Evolutionary conservation across 106 monocot species (phyloP).

Genomic region (Dioscorea alata): DNA sequence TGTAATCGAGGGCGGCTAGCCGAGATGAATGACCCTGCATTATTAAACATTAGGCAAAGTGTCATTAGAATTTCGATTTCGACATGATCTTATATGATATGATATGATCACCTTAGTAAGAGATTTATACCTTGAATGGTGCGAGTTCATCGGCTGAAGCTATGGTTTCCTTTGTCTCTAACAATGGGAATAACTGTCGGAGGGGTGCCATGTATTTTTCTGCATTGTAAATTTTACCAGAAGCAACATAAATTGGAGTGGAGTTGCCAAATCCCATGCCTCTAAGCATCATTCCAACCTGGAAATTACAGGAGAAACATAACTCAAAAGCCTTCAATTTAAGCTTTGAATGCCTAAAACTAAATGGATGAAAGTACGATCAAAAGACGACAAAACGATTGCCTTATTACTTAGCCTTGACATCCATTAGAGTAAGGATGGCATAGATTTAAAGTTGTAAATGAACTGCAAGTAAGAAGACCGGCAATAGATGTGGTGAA

Average conservation of each 20-base stretch:
- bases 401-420: too few relatives aligned
- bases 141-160: constrained; percentile 79
- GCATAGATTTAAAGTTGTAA: too few relatives aligned
- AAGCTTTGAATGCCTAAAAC: too few relatives aligned
- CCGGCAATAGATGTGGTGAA: too few relatives aligned
- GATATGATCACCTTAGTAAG: neutral
- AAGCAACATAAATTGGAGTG: constrained; percentile 82
- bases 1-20: constrained; percentile 94
- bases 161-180: constrained; percentile 86
- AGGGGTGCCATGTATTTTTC: constrained; percentile 96
- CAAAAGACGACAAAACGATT: too few relatives aligned
- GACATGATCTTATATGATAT: neutral
- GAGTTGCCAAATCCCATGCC: constrained; percentile 96
- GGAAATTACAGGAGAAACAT: constrained; percentile 7
- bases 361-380: too few relatives aligned
- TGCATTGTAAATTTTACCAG: constrained; percentile 87
- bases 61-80: neutral
- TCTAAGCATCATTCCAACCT: constrained; percentile 98
- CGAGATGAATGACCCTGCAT: constrained; percentile 81
- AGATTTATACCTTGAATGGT: constrained; percentile 66
- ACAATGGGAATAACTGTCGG: constrained; percentile 73
- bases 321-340: too few relatives aligned
- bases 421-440: too few relatives aligned
- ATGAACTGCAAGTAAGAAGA: too few relatives aligned
- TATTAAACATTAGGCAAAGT: neutral